phyloP scores from a whole-genome alignment of 441 rosid species.

The Syzygium malaccense region DNA sequence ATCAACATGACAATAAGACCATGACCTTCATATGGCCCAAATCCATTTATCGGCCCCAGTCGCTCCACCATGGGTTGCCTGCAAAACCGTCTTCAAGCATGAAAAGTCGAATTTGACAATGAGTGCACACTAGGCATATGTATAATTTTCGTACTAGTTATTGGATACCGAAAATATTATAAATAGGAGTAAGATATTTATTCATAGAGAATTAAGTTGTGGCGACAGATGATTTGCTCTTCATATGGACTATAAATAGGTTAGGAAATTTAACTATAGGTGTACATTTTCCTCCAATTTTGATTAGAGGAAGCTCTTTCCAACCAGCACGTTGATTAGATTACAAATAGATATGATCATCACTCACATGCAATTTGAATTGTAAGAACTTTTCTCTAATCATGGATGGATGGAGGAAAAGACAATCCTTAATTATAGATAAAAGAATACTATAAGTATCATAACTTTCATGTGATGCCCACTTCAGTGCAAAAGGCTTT shows the following conservation, averaged over 20 bases:
- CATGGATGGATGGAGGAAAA: not conserved
- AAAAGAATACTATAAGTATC: too few species aligned
- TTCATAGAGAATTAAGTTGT: not conserved
- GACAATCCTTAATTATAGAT: not conserved
- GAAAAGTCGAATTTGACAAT: not conserved
- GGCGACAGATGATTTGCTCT: not conserved
- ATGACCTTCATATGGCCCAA: not conserved
- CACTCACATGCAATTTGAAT: not conserved
- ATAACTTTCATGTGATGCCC: too few species aligned
- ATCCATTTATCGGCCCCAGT: not conserved
- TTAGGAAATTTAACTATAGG: not conserved
- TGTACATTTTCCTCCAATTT: not conserved
- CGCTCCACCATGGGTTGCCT: not conserved
- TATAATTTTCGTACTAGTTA: not conserved
- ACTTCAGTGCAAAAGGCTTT: too few species aligned
- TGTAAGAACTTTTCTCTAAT: not conserved
- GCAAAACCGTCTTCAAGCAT: not conserved
- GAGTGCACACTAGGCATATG: not conserved
- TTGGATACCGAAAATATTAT: not conserved
- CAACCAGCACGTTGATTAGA: not conserved
- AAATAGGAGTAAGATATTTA: not conserved
- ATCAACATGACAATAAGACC: conserved; percentile 42
- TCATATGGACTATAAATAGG: not conserved
- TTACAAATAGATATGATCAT: not conserved
- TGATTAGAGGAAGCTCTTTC: not conserved